Conservation (phyloP, 73 alveolate species). For the Tetrahymena thermophila region DNA sequence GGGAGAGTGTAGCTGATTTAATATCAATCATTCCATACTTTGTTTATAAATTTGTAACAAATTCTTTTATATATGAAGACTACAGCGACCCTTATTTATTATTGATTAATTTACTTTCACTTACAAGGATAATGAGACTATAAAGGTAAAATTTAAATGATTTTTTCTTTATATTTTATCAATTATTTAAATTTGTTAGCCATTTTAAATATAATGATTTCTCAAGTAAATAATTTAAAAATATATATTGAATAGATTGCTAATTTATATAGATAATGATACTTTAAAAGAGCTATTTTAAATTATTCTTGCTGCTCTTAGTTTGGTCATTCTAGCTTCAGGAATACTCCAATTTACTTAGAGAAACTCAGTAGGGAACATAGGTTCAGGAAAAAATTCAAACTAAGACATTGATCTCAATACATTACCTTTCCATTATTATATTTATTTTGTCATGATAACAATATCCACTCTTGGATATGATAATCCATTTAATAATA, state of each 20-base stretch:
- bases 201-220: neutral
- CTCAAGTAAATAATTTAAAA: neutral
- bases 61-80: neutral
- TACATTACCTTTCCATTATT: slow-evolving; percentile 58
- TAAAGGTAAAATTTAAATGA: neutral
- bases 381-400: neutral
- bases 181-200: neutral
- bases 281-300: slow-evolving; percentile 7
- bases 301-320: slow-evolving; percentile 1
- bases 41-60: neutral
- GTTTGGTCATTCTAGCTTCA: slow-evolving; percentile 30
- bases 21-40: slow-evolving; percentile 24
- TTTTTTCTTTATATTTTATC: neutral
- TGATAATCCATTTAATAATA: slow-evolving; percentile 81
- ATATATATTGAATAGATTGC: neutral
- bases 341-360: slow-evolving; percentile 23
- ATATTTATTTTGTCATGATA: slow-evolving; percentile 79
- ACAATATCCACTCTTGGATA: slow-evolving; percentile 89
- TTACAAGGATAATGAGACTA: slow-evolving; percentile 12
- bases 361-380: neutral
- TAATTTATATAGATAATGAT: slow-evolving; percentile 12
- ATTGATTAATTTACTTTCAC: neutral
- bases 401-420: neutral
- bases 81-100: neutral
- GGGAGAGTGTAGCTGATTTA: slow-evolving; percentile 10